Conservation (phyloP, 164 flowering plant genomes). For the Chimonanthus salicifolius region DNA sequence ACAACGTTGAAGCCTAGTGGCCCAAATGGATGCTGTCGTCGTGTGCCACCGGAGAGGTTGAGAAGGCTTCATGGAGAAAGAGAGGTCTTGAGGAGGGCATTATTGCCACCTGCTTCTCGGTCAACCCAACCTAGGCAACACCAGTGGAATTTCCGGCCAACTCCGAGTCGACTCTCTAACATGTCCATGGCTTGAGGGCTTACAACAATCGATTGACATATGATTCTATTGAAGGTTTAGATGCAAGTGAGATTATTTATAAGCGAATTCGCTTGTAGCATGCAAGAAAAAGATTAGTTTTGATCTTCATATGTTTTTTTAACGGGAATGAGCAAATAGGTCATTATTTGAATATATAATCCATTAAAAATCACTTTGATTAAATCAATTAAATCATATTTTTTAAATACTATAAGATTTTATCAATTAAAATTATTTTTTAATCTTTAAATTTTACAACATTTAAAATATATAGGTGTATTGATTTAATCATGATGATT, state of each 20-base stretch:
- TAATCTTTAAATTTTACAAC: too few relatives aligned
- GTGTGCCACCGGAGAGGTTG: background rate
- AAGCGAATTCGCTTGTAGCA: background rate
- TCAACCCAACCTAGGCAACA: background rate
- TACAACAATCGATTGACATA: background rate
- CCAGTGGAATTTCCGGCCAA: conserved; percentile 10
- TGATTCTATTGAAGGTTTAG: background rate
- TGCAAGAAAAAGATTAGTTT: background rate
- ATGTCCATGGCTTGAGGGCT: conserved; percentile 6
- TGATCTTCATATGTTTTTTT: background rate
- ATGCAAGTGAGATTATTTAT: background rate
- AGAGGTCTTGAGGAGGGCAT: conserved; percentile 8
- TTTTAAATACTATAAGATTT: too few relatives aligned
- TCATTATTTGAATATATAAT: too few relatives aligned
- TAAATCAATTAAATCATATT: too few relatives aligned
- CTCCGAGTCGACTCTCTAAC: conserved; percentile 4
- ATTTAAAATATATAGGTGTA: too few relatives aligned
- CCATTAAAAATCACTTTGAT: too few relatives aligned
- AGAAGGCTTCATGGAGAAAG: conserved; percentile 1
- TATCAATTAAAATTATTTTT: too few relatives aligned
- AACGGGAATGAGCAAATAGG: too few relatives aligned
- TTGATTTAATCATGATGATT: too few relatives aligned
- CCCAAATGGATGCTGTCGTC: too few relatives aligned
- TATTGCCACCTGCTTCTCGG: conserved; percentile 2
- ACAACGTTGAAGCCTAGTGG: too few relatives aligned